phyloP scores from a whole-genome alignment of 331 rosid genomes.

The Pyracantha coccinea region DNA sequence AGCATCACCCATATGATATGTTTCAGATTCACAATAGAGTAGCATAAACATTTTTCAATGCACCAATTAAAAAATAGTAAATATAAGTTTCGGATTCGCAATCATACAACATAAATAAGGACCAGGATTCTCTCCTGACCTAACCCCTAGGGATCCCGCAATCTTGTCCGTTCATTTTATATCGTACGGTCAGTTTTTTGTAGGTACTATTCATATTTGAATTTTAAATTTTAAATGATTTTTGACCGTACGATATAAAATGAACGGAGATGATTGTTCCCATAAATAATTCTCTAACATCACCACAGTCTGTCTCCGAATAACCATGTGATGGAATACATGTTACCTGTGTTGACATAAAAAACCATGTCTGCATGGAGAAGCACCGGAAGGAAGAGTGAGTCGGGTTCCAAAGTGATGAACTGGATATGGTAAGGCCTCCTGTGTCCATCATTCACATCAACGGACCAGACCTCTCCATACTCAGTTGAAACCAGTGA shows the following conservation, averaged over 20 bases:
- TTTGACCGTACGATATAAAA: no score
- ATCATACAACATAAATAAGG: background rate
- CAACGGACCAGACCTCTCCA: conserved; percentile 55
- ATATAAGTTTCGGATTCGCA: background rate
- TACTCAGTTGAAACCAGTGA: conserved; percentile 35
- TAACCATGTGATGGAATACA: background rate
- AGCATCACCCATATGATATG: no score
- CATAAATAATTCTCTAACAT: background rate
- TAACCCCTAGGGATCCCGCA: no score
- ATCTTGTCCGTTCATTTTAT: no score
- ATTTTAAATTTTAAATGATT: no score
- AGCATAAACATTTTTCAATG: background rate
- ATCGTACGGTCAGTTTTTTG: no score
- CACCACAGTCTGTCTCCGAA: background rate
- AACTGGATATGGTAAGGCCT: conserved; percentile 66
- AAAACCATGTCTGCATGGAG: conserved; percentile 75
- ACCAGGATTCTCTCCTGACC: no score
- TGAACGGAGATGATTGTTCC: no score
- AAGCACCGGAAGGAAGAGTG: conserved; percentile 80
- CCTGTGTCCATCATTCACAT: conserved; percentile 32
- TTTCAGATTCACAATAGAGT: background rate
- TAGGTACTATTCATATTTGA: no score
- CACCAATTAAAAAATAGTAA: background rate
- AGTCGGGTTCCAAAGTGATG: conserved; percentile 74
- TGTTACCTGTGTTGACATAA: conserved; percentile 58